Percentiles rank a stretch among this genome's conserved stretches.
Conservation (phyloP, 2,329 filamentous ascomycete genomes). For the Ceratocystis alfenasii region DNA sequence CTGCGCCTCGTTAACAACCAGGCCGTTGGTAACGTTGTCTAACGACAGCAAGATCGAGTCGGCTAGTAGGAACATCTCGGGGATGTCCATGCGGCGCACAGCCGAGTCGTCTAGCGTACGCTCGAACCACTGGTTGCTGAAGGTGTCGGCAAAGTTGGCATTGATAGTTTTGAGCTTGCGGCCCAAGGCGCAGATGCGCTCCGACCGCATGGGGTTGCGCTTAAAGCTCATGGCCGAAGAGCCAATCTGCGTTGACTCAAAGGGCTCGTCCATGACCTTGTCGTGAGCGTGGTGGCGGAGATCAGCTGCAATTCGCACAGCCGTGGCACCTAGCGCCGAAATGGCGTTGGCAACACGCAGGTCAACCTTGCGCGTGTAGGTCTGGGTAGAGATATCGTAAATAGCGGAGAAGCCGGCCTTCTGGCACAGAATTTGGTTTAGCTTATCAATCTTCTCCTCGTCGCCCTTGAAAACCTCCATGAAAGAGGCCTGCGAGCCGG, state of each 20-base stretch:
- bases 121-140: slow-evolving; percentile 37
- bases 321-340: slow-evolving; percentile 65
- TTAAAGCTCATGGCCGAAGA: slow-evolving; percentile 47
- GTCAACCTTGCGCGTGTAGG: slow-evolving; percentile 64
- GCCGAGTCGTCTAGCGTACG: slow-evolving; percentile 66
- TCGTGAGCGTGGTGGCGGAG: slow-evolving; percentile 60
- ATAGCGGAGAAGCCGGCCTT: slow-evolving; percentile 42
- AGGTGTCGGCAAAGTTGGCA: slow-evolving; percentile 29
- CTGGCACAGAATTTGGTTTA: slow-evolving; percentile 45
- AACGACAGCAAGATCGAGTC: slow-evolving; percentile 56
- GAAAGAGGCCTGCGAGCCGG: slow-evolving; percentile 55
- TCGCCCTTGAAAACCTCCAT: slow-evolving; percentile 38
- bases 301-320: slow-evolving; percentile 56
- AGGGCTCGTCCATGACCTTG: slow-evolving; percentile 64
- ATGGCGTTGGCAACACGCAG: slow-evolving; percentile 66
- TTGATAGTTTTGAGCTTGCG: slow-evolving; percentile 36
- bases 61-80: slow-evolving; percentile 54
- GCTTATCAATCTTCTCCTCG: slow-evolving; percentile 38
- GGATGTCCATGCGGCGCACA: slow-evolving; percentile 50
- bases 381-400: slow-evolving; percentile 52
- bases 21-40: slow-evolving; percentile 55
- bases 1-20: slow-evolving; percentile 67
- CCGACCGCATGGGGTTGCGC: slow-evolving; percentile 38
- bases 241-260: slow-evolving; percentile 68
- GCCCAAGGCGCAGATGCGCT: slow-evolving; percentile 36